These are phyloP conservation scores for Calycina herbarum DNA, from an alignment of 2,329 filamentous ascomycete species.

Conservation along the genomic window DNA sequence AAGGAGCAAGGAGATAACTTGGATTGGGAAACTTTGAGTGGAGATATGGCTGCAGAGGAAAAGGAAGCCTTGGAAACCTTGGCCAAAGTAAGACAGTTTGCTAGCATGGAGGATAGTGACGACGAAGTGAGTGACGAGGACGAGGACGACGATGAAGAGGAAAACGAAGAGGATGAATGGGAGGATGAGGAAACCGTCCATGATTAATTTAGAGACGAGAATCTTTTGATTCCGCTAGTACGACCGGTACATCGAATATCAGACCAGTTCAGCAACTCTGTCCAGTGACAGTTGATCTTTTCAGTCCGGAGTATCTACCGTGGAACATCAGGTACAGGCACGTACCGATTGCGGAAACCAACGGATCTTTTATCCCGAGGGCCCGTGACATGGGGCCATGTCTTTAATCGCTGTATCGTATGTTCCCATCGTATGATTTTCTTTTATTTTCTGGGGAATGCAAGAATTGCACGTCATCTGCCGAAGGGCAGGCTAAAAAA, in stretches of 20 bases:
- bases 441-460: background rate
- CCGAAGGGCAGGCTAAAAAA: background rate
- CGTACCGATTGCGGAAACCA: background rate
- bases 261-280: background rate
- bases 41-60: conserved; percentile 1
- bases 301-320: background rate
- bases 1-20: conserved; percentile 10
- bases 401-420: background rate
- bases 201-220: background rate
- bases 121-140: conserved; percentile 10
- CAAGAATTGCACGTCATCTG: background rate
- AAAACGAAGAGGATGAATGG: conserved; percentile 4
- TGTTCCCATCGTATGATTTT: background rate
- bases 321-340: background rate
- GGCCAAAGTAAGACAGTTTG: conserved; percentile 4
- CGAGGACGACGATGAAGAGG: conserved; percentile 5
- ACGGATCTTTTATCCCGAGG: background rate
- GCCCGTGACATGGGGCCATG: background rate
- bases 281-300: background rate
- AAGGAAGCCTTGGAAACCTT: conserved; percentile 10
- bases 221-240: background rate
- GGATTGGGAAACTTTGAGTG: conserved; percentile 11
- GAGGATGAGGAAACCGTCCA: conserved; percentile 1
- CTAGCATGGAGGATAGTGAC: conserved; percentile 16
- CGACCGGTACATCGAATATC: background rate